phyloP scores from a whole-genome alignment of 1,284 basidiomycete genomes.

The Boletus sp. region DNA sequence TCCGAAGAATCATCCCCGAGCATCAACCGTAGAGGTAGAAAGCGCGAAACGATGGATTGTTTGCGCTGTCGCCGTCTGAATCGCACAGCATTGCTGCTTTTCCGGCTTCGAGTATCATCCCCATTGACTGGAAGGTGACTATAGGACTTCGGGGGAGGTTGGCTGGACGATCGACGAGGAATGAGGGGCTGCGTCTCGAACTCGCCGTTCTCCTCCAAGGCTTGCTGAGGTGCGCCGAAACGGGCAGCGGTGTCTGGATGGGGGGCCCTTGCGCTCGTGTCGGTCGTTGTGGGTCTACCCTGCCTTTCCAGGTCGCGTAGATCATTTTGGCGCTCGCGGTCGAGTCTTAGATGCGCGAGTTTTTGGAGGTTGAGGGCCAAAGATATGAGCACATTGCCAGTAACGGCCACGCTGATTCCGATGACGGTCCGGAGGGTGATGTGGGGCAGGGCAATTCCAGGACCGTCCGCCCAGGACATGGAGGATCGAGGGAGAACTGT shows the following conservation, averaged over 20 bases:
- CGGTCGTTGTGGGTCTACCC: constrained; percentile 7
- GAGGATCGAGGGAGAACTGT: constrained; percentile 2
- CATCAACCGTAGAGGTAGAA: constrained; percentile 17
- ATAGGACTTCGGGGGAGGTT: constrained; percentile 20
- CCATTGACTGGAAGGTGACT: constrained; percentile 9
- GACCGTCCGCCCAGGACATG: constrained; percentile 27
- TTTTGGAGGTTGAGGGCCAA: constrained; percentile 91
- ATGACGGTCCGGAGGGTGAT: constrained; percentile 60
- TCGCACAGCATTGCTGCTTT: constrained; percentile 21
- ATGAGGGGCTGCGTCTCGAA: constrained; percentile 31
- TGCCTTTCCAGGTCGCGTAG: constrained; percentile 13
- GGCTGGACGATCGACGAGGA: constrained; percentile 22
- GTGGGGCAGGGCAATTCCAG: constrained; percentile 48
- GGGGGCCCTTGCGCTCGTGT: constrained; percentile 1
- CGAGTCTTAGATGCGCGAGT: constrained; percentile 79
- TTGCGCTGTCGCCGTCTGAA: constrained; percentile 24
- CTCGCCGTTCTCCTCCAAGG: constrained; percentile 5
- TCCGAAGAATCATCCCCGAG: constrained; percentile 12
- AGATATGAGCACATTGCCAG: constrained; percentile 86
- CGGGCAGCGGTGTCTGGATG: constrained; percentile 4
- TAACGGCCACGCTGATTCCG: constrained; percentile 81
- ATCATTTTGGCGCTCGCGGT: constrained; percentile 34
- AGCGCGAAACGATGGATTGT: constrained; percentile 19
- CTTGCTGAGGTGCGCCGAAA: constrained; percentile 10
- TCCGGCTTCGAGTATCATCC: constrained; percentile 30